Base-by-base conservation (phyloP, 2,329 filamentous ascomycete species). In the Beauveria australis region DNA sequence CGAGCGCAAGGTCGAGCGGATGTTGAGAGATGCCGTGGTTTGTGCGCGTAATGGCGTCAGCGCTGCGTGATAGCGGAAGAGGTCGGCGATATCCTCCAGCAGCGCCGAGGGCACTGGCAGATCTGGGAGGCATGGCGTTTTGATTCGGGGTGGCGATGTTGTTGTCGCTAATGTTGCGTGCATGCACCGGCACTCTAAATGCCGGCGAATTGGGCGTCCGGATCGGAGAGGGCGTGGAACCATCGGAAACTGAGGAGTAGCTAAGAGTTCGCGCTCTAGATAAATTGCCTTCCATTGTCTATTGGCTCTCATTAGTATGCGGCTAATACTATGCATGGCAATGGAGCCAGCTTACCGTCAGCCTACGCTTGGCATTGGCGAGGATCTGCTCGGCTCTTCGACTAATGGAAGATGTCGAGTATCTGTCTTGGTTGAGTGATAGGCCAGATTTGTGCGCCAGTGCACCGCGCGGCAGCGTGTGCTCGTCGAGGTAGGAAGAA, bases 281-380 rank as follows among this genome's bases (percentile, higher is more conserved):
- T 22, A 97, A 79, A 67, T 97, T 97, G 43, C 89, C 91, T 74
- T 97, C 93, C 92, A 97, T 96, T 37, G 90, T 89, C 91, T 95
- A 71, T 60, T 67, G 66, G 12, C 12, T 14, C 19, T 30, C 37
- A n/a, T 44, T 53, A 52, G 48, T 46, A 44, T 33, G 24, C 12
- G 9, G 51, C 16, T 10, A n/a, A 28, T 4, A 24, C 10, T 22
- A 18, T 26, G 18, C 14, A 22, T 30, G 51, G 19, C 18, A 19
- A 24, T 40, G 14, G 24, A 12, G 14, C 14, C 19, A 43, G 75
- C 89, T 72, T 80, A 95, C 91, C 70, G 90, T 94, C 63, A 97
- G 79, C 67, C 92, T 83, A 72, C 86, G 88, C 76, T 97, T 97
- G 37, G 93, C 93, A 74, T 96, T 96, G 60, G 92, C 91, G 60